phyloP scores from a whole-genome alignment of 495 filamentous ascomycete genomes.

The Podospora bellae-mahoneyi region DNA sequence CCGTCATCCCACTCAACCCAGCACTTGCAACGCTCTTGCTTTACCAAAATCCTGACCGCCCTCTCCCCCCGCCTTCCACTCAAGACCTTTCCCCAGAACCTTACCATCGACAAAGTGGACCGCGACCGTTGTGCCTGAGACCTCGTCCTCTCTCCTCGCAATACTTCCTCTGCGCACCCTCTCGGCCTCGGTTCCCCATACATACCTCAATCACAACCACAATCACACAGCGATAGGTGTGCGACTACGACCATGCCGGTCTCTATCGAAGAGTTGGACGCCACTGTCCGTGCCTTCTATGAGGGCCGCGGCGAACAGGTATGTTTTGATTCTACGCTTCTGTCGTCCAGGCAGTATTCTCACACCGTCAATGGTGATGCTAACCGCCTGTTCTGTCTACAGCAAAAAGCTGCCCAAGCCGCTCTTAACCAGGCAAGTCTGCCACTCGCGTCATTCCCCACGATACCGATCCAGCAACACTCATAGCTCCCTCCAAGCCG shows the following conservation, averaged over 20 bases:
- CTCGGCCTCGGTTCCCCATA: not conserved
- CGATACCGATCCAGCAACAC: conserved; percentile 1
- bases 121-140: conserved; percentile 1
- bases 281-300: conserved; percentile 92
- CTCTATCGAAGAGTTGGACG: conserved; percentile 88
- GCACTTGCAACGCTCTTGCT: conserved; percentile 4
- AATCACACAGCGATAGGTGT: conserved; percentile 17
- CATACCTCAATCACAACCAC: not conserved
- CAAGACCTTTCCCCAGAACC: not conserved
- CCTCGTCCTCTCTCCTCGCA: conserved; percentile 2
- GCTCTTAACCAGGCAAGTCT: conserved; percentile 83
- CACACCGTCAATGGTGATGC: conserved; percentile 23
- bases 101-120: not conserved
- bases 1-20: conserved; percentile 28
- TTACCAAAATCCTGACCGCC: conserved; percentile 21
- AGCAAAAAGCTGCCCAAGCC: conserved; percentile 98
- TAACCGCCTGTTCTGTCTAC: conserved; percentile 26
- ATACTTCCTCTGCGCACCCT: not conserved
- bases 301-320: conserved; percentile 92
- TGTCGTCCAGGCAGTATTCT: not conserved
- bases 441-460: not conserved
- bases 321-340: conserved; percentile 31
- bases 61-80: conserved; percentile 9
- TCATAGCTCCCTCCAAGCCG: not conserved
- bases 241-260: conserved; percentile 50